Percentiles rank a stretch among this genome's conserved stretches.
Conservation (phyloP, 2,329 filamentous ascomycete species). For the Monosporascus cannonballus region DNA sequence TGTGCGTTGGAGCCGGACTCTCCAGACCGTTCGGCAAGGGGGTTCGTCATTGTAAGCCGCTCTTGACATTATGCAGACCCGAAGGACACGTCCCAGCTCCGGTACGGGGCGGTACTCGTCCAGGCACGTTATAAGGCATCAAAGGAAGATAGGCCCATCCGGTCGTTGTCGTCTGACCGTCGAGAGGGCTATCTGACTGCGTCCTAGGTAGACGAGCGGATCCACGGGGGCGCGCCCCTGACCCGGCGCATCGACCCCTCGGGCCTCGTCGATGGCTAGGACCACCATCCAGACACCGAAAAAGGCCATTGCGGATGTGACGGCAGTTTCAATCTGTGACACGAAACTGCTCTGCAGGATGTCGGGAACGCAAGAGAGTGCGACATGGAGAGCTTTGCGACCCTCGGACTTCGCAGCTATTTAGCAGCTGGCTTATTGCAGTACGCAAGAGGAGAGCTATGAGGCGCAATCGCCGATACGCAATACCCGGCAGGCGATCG, state of each 20-base stretch:
- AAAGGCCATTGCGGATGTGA: constrained; percentile 50
- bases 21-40: too few species aligned
- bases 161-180: neutral
- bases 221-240: constrained; percentile 21
- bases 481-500: too few species aligned
- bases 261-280: constrained; percentile 58
- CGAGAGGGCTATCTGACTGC: neutral
- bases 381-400: constrained; percentile 52
- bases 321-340: constrained; percentile 43
- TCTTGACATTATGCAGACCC: neutral
- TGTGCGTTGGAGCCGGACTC: too few species aligned
- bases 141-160: neutral
- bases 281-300: constrained; percentile 76
- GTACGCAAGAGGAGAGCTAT: too few species aligned
- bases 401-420: too few species aligned
- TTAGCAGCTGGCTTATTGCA: too few species aligned
- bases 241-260: constrained; percentile 3
- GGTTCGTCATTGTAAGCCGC: neutral
- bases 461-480: too few species aligned
- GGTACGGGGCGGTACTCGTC: neutral
- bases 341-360: constrained; percentile 58
- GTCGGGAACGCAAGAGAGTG: constrained; percentile 61
- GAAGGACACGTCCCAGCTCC: neutral
- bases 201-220: neutral
- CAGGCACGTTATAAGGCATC: neutral